Evolutionary conservation across 164 flowering plant species (phyloP).

Genomic region (Sextonia rubra): DNA sequence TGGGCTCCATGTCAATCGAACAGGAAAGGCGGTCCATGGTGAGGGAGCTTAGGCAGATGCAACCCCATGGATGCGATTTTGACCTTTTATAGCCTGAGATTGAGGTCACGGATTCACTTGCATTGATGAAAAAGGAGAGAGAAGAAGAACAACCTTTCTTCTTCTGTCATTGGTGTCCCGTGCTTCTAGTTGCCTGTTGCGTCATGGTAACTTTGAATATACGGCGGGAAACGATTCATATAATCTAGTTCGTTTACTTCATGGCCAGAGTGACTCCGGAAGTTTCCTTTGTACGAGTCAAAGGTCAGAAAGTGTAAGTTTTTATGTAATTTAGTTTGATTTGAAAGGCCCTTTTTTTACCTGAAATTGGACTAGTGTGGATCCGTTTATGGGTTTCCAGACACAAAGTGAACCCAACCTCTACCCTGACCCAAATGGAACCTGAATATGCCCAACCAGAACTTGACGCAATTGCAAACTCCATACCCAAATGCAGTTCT

Average conservation of each 20-base stretch:
- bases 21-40: conserved; percentile 45
- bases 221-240: background rate
- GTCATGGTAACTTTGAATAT: conserved; percentile 1
- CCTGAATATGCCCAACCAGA: no score
- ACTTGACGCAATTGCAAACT: no score
- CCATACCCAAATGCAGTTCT: no score
- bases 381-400: no score
- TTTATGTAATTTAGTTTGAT: no score
- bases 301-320: background rate
- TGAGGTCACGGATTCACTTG: background rate
- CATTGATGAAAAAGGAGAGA: background rate
- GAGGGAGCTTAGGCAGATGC: background rate
- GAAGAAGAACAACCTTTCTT: background rate
- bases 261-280: background rate
- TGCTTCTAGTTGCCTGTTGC: conserved; percentile 1
- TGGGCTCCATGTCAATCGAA: conserved; percentile 62
- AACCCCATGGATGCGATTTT: background rate
- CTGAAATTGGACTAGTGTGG: no score
- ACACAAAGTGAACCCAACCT: no score
- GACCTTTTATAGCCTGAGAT: background rate
- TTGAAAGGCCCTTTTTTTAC: no score
- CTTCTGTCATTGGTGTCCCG: conserved; percentile 12
- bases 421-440: no score
- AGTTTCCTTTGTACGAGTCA: background rate
- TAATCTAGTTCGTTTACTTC: background rate